Percentiles rank a stretch among this genome's conserved stretches.
Evolutionary conservation across 345 rosid genomes (phyloP).

Genomic region (Corchorus capsularis): DNA sequence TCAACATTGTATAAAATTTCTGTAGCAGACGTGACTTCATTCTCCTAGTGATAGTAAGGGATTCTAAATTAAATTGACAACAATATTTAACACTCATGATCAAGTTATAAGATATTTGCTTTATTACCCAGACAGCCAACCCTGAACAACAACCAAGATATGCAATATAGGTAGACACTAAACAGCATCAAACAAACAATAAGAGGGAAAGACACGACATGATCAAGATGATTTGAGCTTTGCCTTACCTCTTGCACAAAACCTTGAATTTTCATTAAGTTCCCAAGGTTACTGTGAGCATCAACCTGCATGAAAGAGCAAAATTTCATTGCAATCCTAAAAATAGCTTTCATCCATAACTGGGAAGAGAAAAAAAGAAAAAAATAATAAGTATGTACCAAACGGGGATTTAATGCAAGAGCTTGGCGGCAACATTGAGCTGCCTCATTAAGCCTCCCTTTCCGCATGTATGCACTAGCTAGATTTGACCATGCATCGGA

Average conservation of each 20-base stretch:
- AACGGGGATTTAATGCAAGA: conserved; percentile 75
- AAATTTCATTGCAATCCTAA: conserved; percentile 18
- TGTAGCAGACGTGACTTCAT: neutral
- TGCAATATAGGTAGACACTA: neutral
- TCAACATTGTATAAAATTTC: neutral
- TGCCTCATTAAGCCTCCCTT: conserved; percentile 91
- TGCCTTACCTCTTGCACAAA: conserved; percentile 86
- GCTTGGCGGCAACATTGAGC: conserved; percentile 95
- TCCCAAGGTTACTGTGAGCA: conserved; percentile 94
- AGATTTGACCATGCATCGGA: conserved; percentile 99
- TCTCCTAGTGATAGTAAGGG: neutral
- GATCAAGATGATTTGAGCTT: neutral
- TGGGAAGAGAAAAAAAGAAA: neutral
- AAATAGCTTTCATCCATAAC: neutral
- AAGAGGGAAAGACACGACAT: neutral
- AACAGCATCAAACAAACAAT: neutral
- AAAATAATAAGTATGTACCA: conserved; percentile 48
- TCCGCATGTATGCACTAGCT: conserved; percentile 96
- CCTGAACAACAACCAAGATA: neutral
- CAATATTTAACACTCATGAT: neutral
- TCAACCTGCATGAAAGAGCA: conserved; percentile 62
- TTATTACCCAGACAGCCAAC: neutral
- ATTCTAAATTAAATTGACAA: neutral
- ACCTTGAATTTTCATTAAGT: conserved; percentile 92
- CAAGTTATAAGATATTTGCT: neutral